These are phyloP conservation scores for Lactuca sativa DNA, from an alignment of 129 eudicot species.

Conservation along the genomic window DNA sequence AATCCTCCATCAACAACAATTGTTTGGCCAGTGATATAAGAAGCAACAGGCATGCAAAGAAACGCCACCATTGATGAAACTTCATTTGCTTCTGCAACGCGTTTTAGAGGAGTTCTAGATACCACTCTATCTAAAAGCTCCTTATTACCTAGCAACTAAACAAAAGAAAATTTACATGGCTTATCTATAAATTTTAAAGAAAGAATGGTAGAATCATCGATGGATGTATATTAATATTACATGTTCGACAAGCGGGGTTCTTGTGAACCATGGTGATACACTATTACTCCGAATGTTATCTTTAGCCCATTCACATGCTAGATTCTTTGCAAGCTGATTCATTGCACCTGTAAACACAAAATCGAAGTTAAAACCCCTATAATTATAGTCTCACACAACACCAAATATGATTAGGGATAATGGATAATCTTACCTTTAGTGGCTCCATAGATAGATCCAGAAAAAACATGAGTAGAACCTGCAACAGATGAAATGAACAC, in stretches of 20 bases:
- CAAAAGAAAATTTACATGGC: neutral
- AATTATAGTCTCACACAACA: neutral
- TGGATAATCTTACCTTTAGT: slow-evolving; percentile 42
- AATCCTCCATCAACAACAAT: slow-evolving; percentile 83
- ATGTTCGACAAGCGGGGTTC: slow-evolving; percentile 63
- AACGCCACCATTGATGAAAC: slow-evolving; percentile 82
- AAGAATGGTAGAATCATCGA: neutral
- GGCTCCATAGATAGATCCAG: slow-evolving; percentile 9
- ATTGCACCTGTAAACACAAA: slow-evolving; percentile 56
- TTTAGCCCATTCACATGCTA: slow-evolving; percentile 95
- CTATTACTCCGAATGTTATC: slow-evolving; percentile 65
- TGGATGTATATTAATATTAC: slow-evolving; percentile 31
- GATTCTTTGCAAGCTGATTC: slow-evolving; percentile 78
- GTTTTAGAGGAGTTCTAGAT: slow-evolving; percentile 69
- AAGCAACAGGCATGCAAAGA: slow-evolving; percentile 83
- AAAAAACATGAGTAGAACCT: neutral
- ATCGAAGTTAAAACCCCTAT: neutral
- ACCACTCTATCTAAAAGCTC: slow-evolving; percentile 55
- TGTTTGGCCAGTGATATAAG: slow-evolving; percentile 81
- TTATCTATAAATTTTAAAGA: neutral
- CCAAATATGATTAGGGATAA: too few species aligned
- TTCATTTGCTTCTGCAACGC: slow-evolving; percentile 72
- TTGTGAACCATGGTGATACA: slow-evolving; percentile 29
- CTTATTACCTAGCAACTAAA: slow-evolving; percentile 30
- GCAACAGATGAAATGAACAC: slow-evolving; percentile 25